These are phyloP conservation scores for Rhododendron ferrugineum DNA, from an alignment of 148 eudicot genomes.

Conservation along the genomic window DNA sequence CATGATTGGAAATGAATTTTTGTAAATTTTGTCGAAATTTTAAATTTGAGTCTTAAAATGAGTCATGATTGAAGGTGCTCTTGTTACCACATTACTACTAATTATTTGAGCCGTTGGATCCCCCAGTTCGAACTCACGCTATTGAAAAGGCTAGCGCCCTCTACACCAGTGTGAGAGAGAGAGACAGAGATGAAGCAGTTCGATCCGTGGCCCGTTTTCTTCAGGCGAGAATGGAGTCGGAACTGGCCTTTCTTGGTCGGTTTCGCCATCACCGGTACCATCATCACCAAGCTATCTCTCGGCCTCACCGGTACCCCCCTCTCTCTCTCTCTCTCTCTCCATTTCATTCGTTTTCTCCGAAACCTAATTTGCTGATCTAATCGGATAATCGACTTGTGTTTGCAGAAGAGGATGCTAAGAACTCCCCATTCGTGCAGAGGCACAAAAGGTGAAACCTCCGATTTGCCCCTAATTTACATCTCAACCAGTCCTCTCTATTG, in stretches of 20 bases:
- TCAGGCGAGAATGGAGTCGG: conserved; percentile 17
- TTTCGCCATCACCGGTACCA: conserved; percentile 18
- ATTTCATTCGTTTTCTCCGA: neutral
- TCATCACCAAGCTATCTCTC: conserved; percentile 17
- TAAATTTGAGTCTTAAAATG: no score
- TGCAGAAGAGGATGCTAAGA: conserved; percentile 80
- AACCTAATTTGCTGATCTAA: neutral
- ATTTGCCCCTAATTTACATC: neutral
- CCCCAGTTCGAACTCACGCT: no score
- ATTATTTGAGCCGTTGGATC: no score
- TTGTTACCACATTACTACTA: no score
- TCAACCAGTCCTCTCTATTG: neutral
- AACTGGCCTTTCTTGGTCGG: conserved; percentile 24
- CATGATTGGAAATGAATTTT: no score
- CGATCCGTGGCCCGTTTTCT: conserved; percentile 22
- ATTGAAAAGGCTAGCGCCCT: no score
- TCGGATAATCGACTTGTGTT: neutral
- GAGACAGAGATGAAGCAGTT: conserved; percentile 16
- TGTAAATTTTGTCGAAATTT: no score
- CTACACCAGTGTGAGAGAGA: neutral
- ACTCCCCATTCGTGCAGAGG: conserved; percentile 72
- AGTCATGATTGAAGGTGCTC: no score
- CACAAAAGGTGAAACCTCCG: conserved; percentile 44
- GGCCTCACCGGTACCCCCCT: conserved; percentile 23
- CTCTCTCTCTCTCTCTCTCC: neutral